phyloP scores from a whole-genome alignment of 192 early-diverging fungal genomes.

The Backusella mclennaniae region DNA sequence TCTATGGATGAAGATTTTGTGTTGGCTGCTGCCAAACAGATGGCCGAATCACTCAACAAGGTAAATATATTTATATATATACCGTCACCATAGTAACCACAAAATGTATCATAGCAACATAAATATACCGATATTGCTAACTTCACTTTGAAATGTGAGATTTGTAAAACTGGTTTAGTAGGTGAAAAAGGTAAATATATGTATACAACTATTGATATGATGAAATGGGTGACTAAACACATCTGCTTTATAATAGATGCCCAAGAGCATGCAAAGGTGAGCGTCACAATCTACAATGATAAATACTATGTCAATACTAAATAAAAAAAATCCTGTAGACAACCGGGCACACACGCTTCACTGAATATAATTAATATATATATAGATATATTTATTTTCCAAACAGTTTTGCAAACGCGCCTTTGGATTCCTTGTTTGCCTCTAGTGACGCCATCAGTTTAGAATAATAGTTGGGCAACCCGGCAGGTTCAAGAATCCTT shows the following conservation, averaged over 20 bases:
- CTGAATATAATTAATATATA: constrained; percentile 23
- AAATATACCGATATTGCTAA: constrained; percentile 73
- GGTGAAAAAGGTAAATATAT: constrained; percentile 42
- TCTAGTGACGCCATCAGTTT: constrained; percentile 46
- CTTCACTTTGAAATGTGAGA: constrained; percentile 67
- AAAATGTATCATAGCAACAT: constrained; percentile 43
- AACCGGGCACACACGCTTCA: constrained; percentile 35
- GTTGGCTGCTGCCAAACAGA: constrained; percentile 33
- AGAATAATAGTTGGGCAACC: constrained; percentile 58
- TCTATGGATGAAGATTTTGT: constrained; percentile 32
- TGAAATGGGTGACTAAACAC: not conserved
- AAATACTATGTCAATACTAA: not conserved
- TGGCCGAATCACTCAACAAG: constrained; percentile 45
- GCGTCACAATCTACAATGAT: not conserved
- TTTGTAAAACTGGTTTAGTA: constrained; percentile 54
- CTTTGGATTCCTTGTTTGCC: constrained; percentile 49
- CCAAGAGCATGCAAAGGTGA: constrained; percentile 33
- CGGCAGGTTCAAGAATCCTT: constrained; percentile 50
- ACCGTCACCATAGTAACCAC: not conserved
- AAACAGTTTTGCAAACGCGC: constrained; percentile 30
- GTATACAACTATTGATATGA: not conserved
- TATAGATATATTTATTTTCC: not conserved
- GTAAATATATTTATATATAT: constrained; percentile 20
- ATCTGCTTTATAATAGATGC: constrained; percentile 23
- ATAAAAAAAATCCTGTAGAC: not conserved